A percentile compares a stretch with the other conserved stretches of the same genome.
Evolutionary conservation across 371 early-diverging fungal genomes (phyloP).

Genomic region (Basidiobolus meristosporus): DNA sequence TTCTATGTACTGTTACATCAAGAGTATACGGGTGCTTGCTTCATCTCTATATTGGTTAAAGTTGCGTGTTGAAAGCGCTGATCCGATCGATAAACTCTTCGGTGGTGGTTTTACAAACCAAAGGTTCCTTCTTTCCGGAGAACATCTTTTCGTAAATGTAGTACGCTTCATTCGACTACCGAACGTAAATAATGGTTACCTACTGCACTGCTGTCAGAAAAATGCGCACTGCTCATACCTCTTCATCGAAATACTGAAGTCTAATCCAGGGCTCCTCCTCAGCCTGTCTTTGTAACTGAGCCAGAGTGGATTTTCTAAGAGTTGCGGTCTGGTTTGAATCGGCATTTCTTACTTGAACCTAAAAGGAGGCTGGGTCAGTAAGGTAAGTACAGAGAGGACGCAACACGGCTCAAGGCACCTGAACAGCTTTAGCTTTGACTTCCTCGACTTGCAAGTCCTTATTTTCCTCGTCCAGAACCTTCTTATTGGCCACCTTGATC

Average conservation of each 20-base stretch:
- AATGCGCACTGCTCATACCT: conserved; percentile 12
- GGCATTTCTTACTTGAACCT: conserved; percentile 13
- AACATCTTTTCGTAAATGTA: no score
- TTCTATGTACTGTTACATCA: no score
- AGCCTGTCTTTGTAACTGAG: conserved; percentile 18
- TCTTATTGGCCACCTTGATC: conserved; percentile 41
- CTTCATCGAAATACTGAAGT: conserved; percentile 39
- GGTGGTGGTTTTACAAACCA: no score
- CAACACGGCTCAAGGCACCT: conserved; percentile 9
- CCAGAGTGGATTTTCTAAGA: conserved; percentile 8
- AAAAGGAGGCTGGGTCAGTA: no score
- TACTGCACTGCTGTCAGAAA: no score
- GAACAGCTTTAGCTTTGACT: conserved; percentile 31
- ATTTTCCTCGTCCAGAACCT: conserved; percentile 39
- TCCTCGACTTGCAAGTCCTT: conserved; percentile 17
- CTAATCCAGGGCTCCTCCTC: conserved; percentile 66
- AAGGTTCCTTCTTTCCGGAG: no score
- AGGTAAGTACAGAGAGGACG: neutral
- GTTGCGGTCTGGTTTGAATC: conserved; percentile 10
- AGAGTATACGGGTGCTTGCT: no score
- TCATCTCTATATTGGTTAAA: no score
- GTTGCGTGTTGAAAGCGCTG: no score
- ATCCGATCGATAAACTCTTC: no score
- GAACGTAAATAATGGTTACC: no score
- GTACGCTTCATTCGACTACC: no score